phyloP scores from a whole-genome alignment of 2,329 filamentous ascomycete genomes.

The Lachnellula hyalina region DNA sequence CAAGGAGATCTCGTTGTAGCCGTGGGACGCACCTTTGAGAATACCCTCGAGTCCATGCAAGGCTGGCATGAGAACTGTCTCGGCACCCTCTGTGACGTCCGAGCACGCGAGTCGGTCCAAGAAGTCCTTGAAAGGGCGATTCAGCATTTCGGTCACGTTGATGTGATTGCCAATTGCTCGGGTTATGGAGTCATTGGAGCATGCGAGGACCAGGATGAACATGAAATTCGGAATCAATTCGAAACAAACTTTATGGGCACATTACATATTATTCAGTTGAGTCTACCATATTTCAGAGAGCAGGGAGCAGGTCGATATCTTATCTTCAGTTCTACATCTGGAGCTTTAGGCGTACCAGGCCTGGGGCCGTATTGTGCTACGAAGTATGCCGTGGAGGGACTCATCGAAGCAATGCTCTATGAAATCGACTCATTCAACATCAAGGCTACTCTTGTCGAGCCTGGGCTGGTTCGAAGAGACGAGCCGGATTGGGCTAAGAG shows the following conservation, averaged over 20 bases:
- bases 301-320: constrained; percentile 75
- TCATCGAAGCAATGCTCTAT: constrained; percentile 96
- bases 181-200: constrained; percentile 94
- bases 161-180: constrained; percentile 89
- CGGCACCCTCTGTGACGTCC: constrained; percentile 83
- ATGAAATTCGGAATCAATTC: constrained; percentile 92
- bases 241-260: constrained; percentile 98
- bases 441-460: constrained; percentile 89
- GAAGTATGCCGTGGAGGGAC: constrained; percentile 92
- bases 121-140: constrained; percentile 66
- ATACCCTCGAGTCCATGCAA: constrained; percentile 65
- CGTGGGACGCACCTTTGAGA: constrained; percentile 78
- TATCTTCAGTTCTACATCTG: constrained; percentile 90
- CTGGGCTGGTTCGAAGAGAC: constrained; percentile 81
- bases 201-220: constrained; percentile 94
- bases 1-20: constrained; percentile 81
- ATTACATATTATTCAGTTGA: constrained; percentile 84
- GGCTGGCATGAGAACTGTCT: constrained; percentile 67
- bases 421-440: constrained; percentile 90
- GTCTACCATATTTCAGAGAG: constrained; percentile 79
- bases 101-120: constrained; percentile 71
- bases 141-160: constrained; percentile 71
- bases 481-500: constrained; percentile 54
- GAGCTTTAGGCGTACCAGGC: constrained; percentile 88
- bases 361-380: constrained; percentile 93